phyloP scores from a whole-genome alignment of 2,329 filamentous ascomycete species.

The Talaromyces sp. region DNA sequence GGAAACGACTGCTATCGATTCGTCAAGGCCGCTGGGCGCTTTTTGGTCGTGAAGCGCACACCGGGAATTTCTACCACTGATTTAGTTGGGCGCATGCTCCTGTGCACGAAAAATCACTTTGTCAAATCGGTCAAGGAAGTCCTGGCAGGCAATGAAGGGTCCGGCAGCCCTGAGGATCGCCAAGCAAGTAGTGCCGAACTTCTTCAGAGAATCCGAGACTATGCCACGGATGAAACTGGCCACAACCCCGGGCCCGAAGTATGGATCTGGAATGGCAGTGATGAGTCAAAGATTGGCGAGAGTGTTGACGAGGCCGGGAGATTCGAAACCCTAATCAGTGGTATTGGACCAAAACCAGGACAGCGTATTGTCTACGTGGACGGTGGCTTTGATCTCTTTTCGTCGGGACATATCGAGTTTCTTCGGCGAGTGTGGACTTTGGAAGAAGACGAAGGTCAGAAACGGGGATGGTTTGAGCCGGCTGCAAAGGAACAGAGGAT shows the following conservation, averaged over 20 bases:
- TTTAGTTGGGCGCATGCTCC: constrained; percentile 93
- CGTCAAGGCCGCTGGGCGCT: constrained; percentile 87
- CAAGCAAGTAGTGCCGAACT: constrained; percentile 60
- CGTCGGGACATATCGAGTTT: constrained; percentile 94
- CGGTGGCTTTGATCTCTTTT: constrained; percentile 94
- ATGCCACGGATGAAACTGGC: constrained; percentile 81
- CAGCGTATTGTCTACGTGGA: constrained; percentile 93
- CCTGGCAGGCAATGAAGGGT: constrained; percentile 66
- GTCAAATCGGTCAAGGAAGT: constrained; percentile 70
- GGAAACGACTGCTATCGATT: constrained; percentile 97
- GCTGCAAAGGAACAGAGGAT: constrained; percentile 58
- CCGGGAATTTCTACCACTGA: constrained; percentile 97
- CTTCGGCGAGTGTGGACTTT: constrained; percentile 67
- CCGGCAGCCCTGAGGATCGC: constrained; percentile 63
- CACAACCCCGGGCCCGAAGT: constrained; percentile 73
- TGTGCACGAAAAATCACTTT: constrained; percentile 92
- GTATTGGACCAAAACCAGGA: constrained; percentile 64
- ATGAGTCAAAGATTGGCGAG: constrained; percentile 28
- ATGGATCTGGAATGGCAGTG: constrained; percentile 65
- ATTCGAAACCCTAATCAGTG: constrained; percentile 64
- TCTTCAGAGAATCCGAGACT: constrained; percentile 71
- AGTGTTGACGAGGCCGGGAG: constrained; percentile 54
- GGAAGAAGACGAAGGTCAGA: constrained; percentile 63
- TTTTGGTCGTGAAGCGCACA: constrained; percentile 94
- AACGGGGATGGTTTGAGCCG: constrained; percentile 68